These are phyloP conservation scores for Guadua angustifolia DNA, from an alignment of 176 grass and related monocot genomes.

Conservation along the genomic window DNA sequence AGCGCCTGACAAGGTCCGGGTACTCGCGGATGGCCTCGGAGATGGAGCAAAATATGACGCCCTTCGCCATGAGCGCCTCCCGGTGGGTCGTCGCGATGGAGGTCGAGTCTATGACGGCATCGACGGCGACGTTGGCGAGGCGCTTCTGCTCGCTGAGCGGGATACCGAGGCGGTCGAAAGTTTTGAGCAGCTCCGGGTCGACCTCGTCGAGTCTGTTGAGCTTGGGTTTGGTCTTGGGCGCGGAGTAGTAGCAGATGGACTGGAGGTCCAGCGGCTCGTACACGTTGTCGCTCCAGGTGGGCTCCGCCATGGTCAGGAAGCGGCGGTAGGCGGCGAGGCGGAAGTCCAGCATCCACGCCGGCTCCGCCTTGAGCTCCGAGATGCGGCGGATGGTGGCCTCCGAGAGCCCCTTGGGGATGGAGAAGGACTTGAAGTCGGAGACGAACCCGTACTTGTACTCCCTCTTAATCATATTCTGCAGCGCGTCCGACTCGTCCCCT, in stretches of 20 bases:
- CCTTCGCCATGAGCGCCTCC: constrained; percentile 72
- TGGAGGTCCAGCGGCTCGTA: constrained; percentile 82
- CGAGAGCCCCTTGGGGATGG: constrained; percentile 87
- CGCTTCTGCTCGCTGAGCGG: constrained; percentile 94
- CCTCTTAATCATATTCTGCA: constrained; percentile 81
- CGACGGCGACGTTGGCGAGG: constrained; percentile 89
- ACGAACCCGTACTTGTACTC: constrained; percentile 94
- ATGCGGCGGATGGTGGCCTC: constrained; percentile 83
- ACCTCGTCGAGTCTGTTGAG: constrained; percentile 87
- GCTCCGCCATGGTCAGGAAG: constrained; percentile 78
- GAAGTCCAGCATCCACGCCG: constrained; percentile 91
- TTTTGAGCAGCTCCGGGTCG: constrained; percentile 73
- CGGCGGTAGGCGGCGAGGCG: constrained; percentile 76
- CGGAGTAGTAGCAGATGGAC: constrained; percentile 91
- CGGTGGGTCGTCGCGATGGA: constrained; percentile 94
- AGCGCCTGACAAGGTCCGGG: constrained; percentile 71
- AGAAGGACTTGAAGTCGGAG: constrained; percentile 90
- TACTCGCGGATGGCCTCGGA: constrained; percentile 94
- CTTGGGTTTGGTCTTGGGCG: constrained; percentile 89
- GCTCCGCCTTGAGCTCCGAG: constrained; percentile 89
- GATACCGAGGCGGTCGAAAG: constrained; percentile 90
- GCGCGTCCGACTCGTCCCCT: constrained; percentile 63
- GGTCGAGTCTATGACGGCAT: constrained; percentile 91
- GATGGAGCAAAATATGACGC: constrained; percentile 97
- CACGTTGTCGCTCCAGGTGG: constrained; percentile 86